These are phyloP conservation scores for Trametes cubensis DNA, from an alignment of 768 basidiomycete genomes.

Conservation along the genomic window DNA sequence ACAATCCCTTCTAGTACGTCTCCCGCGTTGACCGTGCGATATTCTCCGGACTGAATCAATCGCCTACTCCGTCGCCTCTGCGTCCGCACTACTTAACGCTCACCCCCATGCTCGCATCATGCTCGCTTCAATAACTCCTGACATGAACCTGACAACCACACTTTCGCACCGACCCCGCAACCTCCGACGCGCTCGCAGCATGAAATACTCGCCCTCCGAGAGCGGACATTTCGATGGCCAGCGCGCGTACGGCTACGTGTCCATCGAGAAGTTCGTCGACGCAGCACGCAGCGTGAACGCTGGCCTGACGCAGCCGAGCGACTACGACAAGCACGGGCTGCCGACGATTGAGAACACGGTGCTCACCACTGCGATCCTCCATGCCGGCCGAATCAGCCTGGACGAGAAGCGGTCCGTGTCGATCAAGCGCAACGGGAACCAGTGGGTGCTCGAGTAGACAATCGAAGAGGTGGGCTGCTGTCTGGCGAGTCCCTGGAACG, in stretches of 20 bases:
- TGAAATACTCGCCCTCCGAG: slow-evolving; percentile 94
- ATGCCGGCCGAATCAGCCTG: slow-evolving; percentile 87
- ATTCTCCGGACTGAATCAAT: slow-evolving; percentile 15
- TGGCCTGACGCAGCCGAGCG: slow-evolving; percentile 60
- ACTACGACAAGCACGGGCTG: slow-evolving; percentile 78
- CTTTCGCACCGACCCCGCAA: slow-evolving; percentile 1
- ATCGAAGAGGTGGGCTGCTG: slow-evolving; percentile 25
- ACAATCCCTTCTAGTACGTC: slow-evolving; percentile 89
- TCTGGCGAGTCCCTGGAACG: background rate
- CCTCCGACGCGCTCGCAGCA: slow-evolving; percentile 46
- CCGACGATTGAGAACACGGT: slow-evolving; percentile 92
- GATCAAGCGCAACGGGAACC: slow-evolving; percentile 66
- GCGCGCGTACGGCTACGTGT: slow-evolving; percentile 89
- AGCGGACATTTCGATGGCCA: slow-evolving; percentile 94
- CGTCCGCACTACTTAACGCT: background rate
- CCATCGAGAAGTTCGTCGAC: slow-evolving; percentile 91
- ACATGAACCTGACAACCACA: background rate
- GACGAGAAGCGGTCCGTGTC: slow-evolving; percentile 87
- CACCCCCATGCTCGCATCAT: background rate
- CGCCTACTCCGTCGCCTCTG: slow-evolving; percentile 5
- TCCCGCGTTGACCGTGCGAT: slow-evolving; percentile 16
- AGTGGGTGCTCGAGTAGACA: slow-evolving; percentile 66
- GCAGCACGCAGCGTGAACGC: slow-evolving; percentile 80
- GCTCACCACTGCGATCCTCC: slow-evolving; percentile 82
- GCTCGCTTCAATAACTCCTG: background rate